Base-by-base conservation (phyloP, 805 yeast species). In the Pichia deserticola region DNA sequence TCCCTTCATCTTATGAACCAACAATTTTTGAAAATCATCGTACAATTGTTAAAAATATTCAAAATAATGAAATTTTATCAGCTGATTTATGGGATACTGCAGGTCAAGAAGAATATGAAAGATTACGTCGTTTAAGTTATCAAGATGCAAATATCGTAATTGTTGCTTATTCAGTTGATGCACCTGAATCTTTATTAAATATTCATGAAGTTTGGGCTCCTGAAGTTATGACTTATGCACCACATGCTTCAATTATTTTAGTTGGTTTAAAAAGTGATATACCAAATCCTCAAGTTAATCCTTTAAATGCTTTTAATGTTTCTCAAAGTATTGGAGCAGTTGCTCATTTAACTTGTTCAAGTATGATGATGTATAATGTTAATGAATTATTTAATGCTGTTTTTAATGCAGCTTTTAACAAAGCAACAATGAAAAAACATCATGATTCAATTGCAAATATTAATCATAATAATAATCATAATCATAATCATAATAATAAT, bases 1-100 rank as follows among this genome's bases (percentile, higher is more conserved):
- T 92, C 69, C 99, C 99, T 32, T 87, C 93, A 39, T 97, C 92
- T 69, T 92, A 92, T 67, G 97, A 93, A 48, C 98, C 98, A 54
- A 92, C 99, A 27, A 97, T 92, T 45, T 89, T 92, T 64, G 97
- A 90, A 68, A 89, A 89, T 70, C 88, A 87, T 63, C 90, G 96
- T 28, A 95, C 88, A 25, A 86, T 88, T 49, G 83, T 87, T 72
- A 88, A 89, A 63, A 96, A 96, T 48, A 95, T 88, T 82, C 66
- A 96, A 81, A 70, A 96, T 90, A 47, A 86, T 82, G 70, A 89
- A 90, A 39, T 77, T 83, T 76, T 86, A 59, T 87, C 86, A 59
- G 75, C 89, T 45, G 96, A 95, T 36, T 75, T 89, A 42, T 89
- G 96, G 96, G 97, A 89, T 75, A 89, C 96, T 3, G 96, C 97